phyloP scores from a whole-genome alignment of 2,329 filamentous ascomycete genomes.

The Teratosphaeria epicoccoides region DNA sequence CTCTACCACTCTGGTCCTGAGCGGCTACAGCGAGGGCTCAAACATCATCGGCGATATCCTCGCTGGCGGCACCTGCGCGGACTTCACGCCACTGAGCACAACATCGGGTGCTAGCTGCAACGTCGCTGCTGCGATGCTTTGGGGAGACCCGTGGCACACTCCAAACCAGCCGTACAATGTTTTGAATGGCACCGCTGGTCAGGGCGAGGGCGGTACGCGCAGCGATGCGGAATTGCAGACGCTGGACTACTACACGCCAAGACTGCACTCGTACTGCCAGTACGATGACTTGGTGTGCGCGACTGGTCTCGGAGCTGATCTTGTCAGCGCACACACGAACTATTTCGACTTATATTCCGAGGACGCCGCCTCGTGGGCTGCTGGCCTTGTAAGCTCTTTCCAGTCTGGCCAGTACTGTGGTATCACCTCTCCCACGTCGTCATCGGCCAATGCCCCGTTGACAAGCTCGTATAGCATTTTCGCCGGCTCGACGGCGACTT shows the following conservation, averaged over 20 bases:
- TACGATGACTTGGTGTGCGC: slow-evolving; percentile 33
- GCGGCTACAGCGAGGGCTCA: slow-evolving; percentile 34
- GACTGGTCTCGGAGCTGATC: slow-evolving; percentile 17
- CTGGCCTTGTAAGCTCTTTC: slow-evolving; percentile 13
- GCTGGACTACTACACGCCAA: slow-evolving; percentile 15
- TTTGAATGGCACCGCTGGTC: slow-evolving; percentile 13
- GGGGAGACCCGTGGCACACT: slow-evolving; percentile 22
- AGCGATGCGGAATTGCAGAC: slow-evolving; percentile 20
- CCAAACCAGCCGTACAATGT: slow-evolving; percentile 21
- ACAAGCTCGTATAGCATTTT: neutral
- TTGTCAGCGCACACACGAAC: slow-evolving; percentile 26
- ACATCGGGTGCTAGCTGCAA: slow-evolving; percentile 7
- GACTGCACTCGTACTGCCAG: slow-evolving; percentile 29
- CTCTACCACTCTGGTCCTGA: slow-evolving; percentile 31
- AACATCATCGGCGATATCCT: slow-evolving; percentile 23
- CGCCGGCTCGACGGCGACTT: slow-evolving; percentile 8
- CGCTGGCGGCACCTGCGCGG: slow-evolving; percentile 26
- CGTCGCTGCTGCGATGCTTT: slow-evolving; percentile 16
- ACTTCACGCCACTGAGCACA: slow-evolving; percentile 21
- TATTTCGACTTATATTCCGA: slow-evolving; percentile 28
- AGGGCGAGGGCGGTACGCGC: slow-evolving; percentile 21
- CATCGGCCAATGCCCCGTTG: neutral
- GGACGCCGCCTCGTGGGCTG: slow-evolving; percentile 18
- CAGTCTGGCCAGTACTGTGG: neutral
- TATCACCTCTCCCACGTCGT: neutral